Evolutionary conservation across 2,329 filamentous ascomycete species (phyloP).

Genomic region (Claviceps cyperi): DNA sequence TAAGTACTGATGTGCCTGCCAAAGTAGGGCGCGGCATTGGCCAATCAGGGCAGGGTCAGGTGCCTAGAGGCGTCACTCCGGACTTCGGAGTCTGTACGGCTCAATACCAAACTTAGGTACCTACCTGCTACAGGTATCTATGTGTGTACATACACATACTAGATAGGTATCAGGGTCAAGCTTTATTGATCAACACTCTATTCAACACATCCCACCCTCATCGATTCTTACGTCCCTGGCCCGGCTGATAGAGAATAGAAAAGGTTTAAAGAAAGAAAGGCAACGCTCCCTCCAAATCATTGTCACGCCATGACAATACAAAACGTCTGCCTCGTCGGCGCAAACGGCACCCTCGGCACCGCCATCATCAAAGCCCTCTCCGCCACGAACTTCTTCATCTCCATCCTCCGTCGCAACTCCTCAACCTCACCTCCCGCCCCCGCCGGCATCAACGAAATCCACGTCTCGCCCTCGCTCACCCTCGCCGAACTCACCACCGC

Average conservation of each 20-base stretch:
- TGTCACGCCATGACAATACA: constrained; percentile 8
- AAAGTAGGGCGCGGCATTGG: too few relatives aligned
- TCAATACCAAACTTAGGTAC: too few relatives aligned
- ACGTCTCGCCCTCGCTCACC: constrained; percentile 16
- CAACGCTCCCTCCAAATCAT: too few relatives aligned
- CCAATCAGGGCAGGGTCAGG: too few relatives aligned
- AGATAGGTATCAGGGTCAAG: background rate
- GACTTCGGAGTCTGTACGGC: constrained; percentile 23
- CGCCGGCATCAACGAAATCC: constrained; percentile 9
- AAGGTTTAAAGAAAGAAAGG: background rate
- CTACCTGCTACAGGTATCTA: too few relatives aligned
- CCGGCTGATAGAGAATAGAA: background rate
- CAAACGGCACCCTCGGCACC: constrained; percentile 25
- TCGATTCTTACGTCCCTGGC: background rate
- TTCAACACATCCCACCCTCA: background rate
- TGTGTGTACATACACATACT: too few relatives aligned
- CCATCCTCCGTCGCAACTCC: constrained; percentile 36
- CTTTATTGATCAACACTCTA: background rate
- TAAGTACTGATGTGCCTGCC: too few relatives aligned
- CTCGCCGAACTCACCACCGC: constrained; percentile 27
- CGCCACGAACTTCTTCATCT: constrained; percentile 31
- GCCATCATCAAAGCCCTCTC: constrained; percentile 22
- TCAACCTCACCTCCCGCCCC: constrained; percentile 14
- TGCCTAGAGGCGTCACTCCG: too few relatives aligned
- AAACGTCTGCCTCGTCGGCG: constrained; percentile 21